Conservation (phyloP, 441 rosid species). For the Macaranga tanarius region DNA sequence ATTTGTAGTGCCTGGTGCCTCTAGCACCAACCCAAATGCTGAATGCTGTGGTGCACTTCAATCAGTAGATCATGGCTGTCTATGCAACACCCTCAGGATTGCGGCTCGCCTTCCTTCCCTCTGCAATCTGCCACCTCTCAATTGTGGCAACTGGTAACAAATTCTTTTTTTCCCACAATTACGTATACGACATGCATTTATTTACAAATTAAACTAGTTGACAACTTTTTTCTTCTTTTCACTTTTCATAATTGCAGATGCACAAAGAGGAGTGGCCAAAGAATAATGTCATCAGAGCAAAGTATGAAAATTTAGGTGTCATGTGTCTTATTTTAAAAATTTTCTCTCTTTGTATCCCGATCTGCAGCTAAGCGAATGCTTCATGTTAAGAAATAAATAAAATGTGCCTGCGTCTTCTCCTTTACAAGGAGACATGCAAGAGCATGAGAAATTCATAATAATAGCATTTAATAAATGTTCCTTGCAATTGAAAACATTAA, state of each 20-base stretch:
- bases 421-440: too few species aligned
- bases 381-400: constrained; percentile 17
- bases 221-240: not conserved
- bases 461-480: too few species aligned
- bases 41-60: constrained; percentile 48
- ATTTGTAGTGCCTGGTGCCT: constrained; percentile 47
- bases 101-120: constrained; percentile 50
- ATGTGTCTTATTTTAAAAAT: not conserved
- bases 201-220: too few species aligned
- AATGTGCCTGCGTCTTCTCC: not conserved
- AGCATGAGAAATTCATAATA: too few species aligned
- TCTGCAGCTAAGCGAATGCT: not conserved
- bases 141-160: constrained; percentile 28
- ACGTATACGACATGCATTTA: too few species aligned
- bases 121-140: constrained; percentile 46
- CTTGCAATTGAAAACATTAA: too few species aligned
- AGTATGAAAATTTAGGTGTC: not conserved
- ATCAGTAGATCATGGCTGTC: constrained; percentile 43
- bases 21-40: constrained; percentile 23
- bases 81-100: constrained; percentile 58
- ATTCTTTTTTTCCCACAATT: not conserved
- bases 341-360: constrained; percentile 5
- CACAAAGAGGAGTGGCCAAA: not conserved
- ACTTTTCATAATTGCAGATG: not conserved
- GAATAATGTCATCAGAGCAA: not conserved